phyloP scores from a whole-genome alignment of 495 filamentous ascomycete genomes.

The Lophium mytilinum region DNA sequence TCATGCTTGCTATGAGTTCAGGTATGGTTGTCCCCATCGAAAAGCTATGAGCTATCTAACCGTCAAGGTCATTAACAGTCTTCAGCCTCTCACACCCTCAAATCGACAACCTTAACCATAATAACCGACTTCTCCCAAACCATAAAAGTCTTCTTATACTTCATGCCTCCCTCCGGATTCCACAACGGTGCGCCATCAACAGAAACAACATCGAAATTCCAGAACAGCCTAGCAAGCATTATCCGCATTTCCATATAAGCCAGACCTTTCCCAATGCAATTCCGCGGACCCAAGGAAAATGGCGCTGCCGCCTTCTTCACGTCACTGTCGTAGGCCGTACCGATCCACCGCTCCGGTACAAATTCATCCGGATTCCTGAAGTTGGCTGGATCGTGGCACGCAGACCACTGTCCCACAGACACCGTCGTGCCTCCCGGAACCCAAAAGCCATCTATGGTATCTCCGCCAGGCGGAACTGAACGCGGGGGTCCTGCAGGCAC shows the following conservation, averaged over 20 bases:
- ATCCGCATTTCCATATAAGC: slow-evolving; percentile 42
- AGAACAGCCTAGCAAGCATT: slow-evolving; percentile 36
- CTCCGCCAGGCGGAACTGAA: slow-evolving; percentile 10
- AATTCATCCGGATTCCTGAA: slow-evolving; percentile 23
- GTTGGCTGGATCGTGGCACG: slow-evolving; percentile 15
- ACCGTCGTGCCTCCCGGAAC: slow-evolving; percentile 21
- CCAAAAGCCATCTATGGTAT: slow-evolving; percentile 13
- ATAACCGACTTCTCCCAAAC: slow-evolving; percentile 20
- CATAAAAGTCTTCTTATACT: slow-evolving; percentile 21
- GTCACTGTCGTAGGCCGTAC: slow-evolving; percentile 8
- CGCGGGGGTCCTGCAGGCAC: slow-evolving; percentile 14
- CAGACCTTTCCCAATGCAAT: slow-evolving; percentile 32
- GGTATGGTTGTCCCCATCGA: no score
- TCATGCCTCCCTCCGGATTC: slow-evolving; percentile 23
- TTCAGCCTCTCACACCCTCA: no score
- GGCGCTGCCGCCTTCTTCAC: slow-evolving; percentile 15
- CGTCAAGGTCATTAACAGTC: no score
- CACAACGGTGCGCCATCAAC: slow-evolving; percentile 33
- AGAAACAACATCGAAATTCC: slow-evolving; percentile 39
- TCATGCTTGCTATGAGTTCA: no score
- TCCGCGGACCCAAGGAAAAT: slow-evolving; percentile 20
- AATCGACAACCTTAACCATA: slow-evolving; percentile 5
- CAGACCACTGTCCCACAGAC: slow-evolving; percentile 15
- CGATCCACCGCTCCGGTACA: slow-evolving; percentile 18
- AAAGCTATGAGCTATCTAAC: no score